Evolutionary conservation across 1,284 basidiomycete species (phyloP).

Genomic region (Athelia sp.): DNA sequence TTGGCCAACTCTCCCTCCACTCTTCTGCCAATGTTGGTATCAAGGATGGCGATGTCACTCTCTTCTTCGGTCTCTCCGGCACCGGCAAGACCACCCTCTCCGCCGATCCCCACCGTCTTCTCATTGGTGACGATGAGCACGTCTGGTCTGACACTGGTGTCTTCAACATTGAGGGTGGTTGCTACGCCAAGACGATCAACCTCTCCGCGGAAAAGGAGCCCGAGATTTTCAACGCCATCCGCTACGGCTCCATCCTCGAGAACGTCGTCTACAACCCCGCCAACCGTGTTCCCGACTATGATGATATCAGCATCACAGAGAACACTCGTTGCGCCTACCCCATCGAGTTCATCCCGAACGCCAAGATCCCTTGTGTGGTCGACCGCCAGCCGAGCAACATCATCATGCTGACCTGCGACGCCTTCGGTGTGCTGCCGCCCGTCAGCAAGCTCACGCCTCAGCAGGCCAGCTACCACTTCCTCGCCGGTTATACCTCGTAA

Average conservation of each 20-base stretch:
- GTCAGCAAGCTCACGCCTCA: slow-evolving; percentile 90
- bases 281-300: slow-evolving; percentile 88
- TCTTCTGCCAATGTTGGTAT: slow-evolving; percentile 98
- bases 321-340: slow-evolving; percentile 99
- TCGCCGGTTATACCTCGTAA: slow-evolving; percentile 92
- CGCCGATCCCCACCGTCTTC: slow-evolving; percentile 84
- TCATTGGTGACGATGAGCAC: slow-evolving; percentile 97
- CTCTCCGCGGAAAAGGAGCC: slow-evolving; percentile 96
- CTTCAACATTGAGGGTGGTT: slow-evolving; percentile 99
- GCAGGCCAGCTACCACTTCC: slow-evolving; percentile 97
- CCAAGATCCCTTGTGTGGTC: slow-evolving; percentile 87
- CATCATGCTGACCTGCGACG: slow-evolving; percentile 98
- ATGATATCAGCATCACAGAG: slow-evolving; percentile 95
- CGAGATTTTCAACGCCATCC: slow-evolving; percentile 95
- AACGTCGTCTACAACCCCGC: slow-evolving; percentile 98
- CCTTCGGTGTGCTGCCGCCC: slow-evolving; percentile 96
- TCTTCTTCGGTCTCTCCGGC: slow-evolving; percentile 99
- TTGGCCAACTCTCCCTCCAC: slow-evolving; percentile 96
- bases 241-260: slow-evolving; percentile 95
- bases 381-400: slow-evolving; percentile 89
- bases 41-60: slow-evolving; percentile 86
- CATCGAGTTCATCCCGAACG: slow-evolving; percentile 95
- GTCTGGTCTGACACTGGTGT: slow-evolving; percentile 98
- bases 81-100: slow-evolving; percentile 98
- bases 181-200: slow-evolving; percentile 99